Evolutionary conservation across 1,284 basidiomycete species (phyloP).

Genomic region (Butyriboletus appendiculatus): DNA sequence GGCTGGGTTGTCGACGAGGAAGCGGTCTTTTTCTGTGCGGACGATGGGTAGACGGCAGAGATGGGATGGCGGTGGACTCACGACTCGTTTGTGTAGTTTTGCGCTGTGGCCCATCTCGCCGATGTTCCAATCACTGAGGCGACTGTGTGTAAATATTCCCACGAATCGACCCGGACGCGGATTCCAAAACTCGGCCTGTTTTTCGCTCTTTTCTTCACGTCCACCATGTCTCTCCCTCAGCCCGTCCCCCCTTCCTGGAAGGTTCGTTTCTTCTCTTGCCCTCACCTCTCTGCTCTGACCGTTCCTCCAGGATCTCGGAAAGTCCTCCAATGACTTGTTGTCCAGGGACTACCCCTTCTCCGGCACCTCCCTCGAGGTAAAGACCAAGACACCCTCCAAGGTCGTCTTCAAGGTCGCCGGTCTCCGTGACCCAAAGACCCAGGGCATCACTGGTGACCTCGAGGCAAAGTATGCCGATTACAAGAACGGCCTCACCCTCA

Average conservation of each 20-base stretch:
- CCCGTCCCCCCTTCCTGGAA: constrained; percentile 94
- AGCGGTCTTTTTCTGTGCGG: constrained; percentile 30
- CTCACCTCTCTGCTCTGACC: not conserved
- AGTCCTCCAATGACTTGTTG: constrained; percentile 95
- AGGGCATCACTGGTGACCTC: constrained; percentile 79
- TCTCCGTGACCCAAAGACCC: constrained; percentile 70
- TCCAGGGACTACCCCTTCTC: constrained; percentile 92
- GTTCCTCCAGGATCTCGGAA: constrained; percentile 81
- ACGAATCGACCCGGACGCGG: constrained; percentile 29
- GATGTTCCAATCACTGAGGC: not conserved
- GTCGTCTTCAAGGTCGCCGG: constrained; percentile 90
- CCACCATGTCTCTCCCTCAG: constrained; percentile 78
- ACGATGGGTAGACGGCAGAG: not conserved
- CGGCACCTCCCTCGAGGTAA: constrained; percentile 83
- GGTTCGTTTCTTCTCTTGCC: constrained; percentile 43
- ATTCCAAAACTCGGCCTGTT: constrained; percentile 15
- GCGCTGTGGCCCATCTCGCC: constrained; percentile 41
- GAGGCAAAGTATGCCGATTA: constrained; percentile 91
- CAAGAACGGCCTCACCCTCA: constrained; percentile 89
- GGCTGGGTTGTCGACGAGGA: constrained; percentile 4
- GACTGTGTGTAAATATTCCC: constrained; percentile 22
- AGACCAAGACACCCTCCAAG: constrained; percentile 92
- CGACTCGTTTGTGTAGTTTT: constrained; percentile 44
- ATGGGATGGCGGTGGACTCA: constrained; percentile 19
- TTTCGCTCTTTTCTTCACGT: constrained; percentile 7